Evolutionary conservation across 352 stramenopile species (phyloP).

Genomic region (Phytophthora kernoviae): DNA sequence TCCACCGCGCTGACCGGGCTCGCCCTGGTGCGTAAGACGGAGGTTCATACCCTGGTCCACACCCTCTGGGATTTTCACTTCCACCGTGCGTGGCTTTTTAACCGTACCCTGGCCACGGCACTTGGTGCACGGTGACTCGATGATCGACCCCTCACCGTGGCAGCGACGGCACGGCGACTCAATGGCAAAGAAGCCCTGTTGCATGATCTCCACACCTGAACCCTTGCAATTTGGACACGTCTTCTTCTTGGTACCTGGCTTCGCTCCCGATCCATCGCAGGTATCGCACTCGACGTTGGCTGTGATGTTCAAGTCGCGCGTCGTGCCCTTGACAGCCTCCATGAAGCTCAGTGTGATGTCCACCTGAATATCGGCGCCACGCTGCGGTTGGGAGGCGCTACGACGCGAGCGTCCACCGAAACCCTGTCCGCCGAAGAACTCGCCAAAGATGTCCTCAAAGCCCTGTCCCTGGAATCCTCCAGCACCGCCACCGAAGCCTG

Average conservation of each 20-base stretch:
- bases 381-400: conserved; percentile 74
- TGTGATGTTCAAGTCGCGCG: conserved; percentile 88
- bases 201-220: conserved; percentile 85
- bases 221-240: conserved; percentile 84
- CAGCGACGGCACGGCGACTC: conserved; percentile 87
- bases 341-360: conserved; percentile 94
- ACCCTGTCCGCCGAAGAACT: conserved; percentile 81
- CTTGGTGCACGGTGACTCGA: conserved; percentile 81
- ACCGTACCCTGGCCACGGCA: conserved; percentile 82
- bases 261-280: conserved; percentile 82
- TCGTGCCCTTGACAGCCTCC: conserved; percentile 93
- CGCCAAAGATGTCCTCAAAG: conserved; percentile 92
- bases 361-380: conserved; percentile 94
- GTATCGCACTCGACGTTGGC: conserved; percentile 79
- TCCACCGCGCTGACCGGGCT: conserved; percentile 82
- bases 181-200: conserved; percentile 91
- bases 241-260: conserved; percentile 82
- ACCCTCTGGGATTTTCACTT: conserved; percentile 94
- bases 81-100: conserved; percentile 92
- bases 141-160: conserved; percentile 78
- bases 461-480: conserved; percentile 70
- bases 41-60: conserved; percentile 97
- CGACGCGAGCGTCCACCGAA: conserved; percentile 77
- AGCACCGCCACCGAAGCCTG: conserved; percentile 59
- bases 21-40: conserved; percentile 92